Conservation (phyloP, 257 asterid genomes). For the Nicotiana sylvestris region DNA sequence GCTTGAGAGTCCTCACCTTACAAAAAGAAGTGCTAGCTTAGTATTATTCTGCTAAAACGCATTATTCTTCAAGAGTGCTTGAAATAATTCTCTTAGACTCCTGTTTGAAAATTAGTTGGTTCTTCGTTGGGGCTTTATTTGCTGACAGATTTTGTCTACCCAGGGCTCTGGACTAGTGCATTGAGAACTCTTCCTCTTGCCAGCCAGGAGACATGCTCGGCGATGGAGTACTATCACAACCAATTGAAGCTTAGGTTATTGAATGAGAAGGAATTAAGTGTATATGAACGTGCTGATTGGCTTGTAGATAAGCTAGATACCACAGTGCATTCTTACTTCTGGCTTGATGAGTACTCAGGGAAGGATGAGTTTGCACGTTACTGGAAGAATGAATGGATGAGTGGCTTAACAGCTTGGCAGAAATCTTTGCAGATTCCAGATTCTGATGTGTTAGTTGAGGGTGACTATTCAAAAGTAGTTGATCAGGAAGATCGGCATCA, state of each 20-base stretch:
- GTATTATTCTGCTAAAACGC: not conserved
- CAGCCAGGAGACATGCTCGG: conserved; percentile 82
- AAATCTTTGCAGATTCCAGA: conserved; percentile 69
- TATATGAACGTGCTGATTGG: conserved; percentile 81
- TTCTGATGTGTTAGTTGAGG: conserved; percentile 53
- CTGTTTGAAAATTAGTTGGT: not conserved
- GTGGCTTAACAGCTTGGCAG: conserved; percentile 83
- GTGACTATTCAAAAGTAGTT: conserved; percentile 49
- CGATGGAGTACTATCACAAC: conserved; percentile 83
- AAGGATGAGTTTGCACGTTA: conserved; percentile 83
- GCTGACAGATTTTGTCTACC: conserved; percentile 23
- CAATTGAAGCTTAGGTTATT: conserved; percentile 72
- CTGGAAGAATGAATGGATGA: conserved; percentile 80
- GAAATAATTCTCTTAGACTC: not conserved
- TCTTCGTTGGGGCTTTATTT: not conserved
- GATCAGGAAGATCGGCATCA: conserved; percentile 38
- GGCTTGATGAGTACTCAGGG: conserved; percentile 88
- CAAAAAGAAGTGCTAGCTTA: not conserved
- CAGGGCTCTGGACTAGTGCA: conserved; percentile 65
- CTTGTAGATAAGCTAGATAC: conserved; percentile 73
- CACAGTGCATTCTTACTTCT: conserved; percentile 81
- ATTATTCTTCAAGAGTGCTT: not conserved
- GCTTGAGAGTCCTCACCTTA: not conserved
- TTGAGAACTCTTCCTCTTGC: conserved; percentile 73
- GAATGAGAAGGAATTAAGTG: conserved; percentile 57